Evolutionary conservation across 2,329 filamentous ascomycete species (phyloP).

Genomic region (Claviceps purpurea): DNA sequence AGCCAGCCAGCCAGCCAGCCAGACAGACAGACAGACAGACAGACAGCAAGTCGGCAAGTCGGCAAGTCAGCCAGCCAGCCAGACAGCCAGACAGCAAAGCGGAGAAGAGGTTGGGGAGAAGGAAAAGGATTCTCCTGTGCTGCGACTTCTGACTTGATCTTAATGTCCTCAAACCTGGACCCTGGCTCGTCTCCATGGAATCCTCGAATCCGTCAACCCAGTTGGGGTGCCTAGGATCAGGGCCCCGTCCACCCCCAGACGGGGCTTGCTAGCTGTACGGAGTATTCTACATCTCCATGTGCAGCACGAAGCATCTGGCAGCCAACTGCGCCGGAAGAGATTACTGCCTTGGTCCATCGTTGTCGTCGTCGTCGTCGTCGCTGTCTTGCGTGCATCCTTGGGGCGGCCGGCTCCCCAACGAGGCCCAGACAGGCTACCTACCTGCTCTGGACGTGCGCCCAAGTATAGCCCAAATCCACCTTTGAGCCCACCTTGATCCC

Average conservation of each 20-base stretch:
- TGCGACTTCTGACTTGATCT: conserved; percentile 2
- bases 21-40: neutral
- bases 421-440: neutral
- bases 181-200: conserved; percentile 5
- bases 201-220: conserved; percentile 3
- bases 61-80: no score
- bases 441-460: conserved; percentile 1
- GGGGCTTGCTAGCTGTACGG: neutral
- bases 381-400: neutral
- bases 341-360: neutral
- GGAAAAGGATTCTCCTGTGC: neutral
- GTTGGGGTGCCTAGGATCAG: conserved; percentile 3
- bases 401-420: neutral
- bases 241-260: conserved; percentile 2
- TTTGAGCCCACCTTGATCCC: conserved; percentile 2
- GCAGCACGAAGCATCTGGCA: neutral
- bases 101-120: neutral
- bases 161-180: conserved; percentile 6
- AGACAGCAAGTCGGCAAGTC: no score
- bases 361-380: neutral
- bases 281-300: neutral
- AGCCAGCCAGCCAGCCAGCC: neutral
- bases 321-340: neutral
- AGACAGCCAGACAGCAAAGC: neutral
- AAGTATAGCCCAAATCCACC: conserved; percentile 5